phyloP scores from a whole-genome alignment of 176 grass and related monocot genomes.

The Zea luxurians region DNA sequence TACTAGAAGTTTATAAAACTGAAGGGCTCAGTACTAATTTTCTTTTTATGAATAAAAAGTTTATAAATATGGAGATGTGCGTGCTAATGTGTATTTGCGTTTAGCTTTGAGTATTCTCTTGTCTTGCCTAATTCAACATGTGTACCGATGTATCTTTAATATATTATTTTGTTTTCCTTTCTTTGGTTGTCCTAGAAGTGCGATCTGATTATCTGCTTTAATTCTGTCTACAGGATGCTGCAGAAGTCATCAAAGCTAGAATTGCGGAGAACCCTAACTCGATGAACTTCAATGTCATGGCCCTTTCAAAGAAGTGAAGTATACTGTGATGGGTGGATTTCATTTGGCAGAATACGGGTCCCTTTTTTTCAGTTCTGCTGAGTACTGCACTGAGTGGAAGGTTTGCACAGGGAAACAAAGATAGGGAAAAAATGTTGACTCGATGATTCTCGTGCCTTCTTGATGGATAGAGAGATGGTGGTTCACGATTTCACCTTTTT shows the following conservation, averaged over 20 bases:
- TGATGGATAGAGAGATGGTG: background rate
- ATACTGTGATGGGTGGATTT: background rate
- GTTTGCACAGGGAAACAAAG: background rate
- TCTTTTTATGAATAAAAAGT: slow-evolving; percentile 18
- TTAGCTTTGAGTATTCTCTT: background rate
- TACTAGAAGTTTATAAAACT: background rate
- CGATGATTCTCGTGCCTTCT: background rate
- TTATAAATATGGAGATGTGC: background rate
- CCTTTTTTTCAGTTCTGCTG: background rate
- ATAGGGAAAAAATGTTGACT: background rate
- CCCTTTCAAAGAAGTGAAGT: slow-evolving; percentile 48
- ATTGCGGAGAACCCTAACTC: slow-evolving; percentile 60
- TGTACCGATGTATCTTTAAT: background rate
- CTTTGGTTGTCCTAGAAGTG: background rate
- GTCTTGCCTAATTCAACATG: slow-evolving; percentile 35
- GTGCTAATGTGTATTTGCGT: background rate
- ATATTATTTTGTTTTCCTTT: no score
- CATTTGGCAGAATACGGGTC: background rate
- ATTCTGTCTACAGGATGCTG: slow-evolving; percentile 55
- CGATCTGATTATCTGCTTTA: slow-evolving; percentile 3
- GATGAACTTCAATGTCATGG: slow-evolving; percentile 80
- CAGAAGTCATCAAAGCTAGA: slow-evolving; percentile 65
- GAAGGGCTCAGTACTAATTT: background rate
- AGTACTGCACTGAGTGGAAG: background rate
- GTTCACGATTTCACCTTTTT: background rate